Conservation (phyloP, 352 stramenopile species). For the Phytophthora tentaculata region DNA sequence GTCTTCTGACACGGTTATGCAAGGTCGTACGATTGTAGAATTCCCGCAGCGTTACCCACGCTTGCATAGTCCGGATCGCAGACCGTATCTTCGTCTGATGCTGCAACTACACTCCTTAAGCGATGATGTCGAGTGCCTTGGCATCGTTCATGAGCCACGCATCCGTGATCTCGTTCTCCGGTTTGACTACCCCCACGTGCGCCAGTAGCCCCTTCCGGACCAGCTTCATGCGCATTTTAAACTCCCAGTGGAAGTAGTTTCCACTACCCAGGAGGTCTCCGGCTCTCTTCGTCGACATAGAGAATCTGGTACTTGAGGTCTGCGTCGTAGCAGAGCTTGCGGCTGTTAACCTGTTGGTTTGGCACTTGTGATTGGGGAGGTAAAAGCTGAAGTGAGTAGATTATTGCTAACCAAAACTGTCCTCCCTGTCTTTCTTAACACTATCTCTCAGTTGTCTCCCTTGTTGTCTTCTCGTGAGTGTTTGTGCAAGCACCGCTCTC, state of each 20-base stretch:
- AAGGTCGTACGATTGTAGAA: background rate
- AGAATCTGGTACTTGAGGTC: no score
- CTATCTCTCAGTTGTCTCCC: no score
- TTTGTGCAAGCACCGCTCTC: no score
- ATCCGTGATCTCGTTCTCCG: background rate
- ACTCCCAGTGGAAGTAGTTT: background rate
- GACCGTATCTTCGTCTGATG: background rate
- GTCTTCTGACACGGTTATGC: background rate
- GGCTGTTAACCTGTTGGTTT: slow-evolving; percentile 14
- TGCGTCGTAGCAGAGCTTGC: background rate
- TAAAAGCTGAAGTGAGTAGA: slow-evolving; percentile 10
- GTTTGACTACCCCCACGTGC: background rate
- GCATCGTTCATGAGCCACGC: background rate
- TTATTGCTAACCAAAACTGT: background rate
- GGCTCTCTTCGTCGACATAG: slow-evolving; percentile 20
- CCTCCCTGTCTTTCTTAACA: background rate
- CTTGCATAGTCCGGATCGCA: background rate
- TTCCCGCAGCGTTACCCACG: background rate
- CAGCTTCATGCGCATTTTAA: background rate
- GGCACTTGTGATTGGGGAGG: no score
- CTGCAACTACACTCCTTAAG: background rate
- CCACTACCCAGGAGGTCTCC: slow-evolving; percentile 23
- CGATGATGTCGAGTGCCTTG: background rate
- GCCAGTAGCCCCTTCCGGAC: background rate
- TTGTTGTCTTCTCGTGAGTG: no score